Evolutionary conservation across 2,329 filamentous ascomycete genomes (phyloP).

Genomic region (Colletotrichum liriopes): DNA sequence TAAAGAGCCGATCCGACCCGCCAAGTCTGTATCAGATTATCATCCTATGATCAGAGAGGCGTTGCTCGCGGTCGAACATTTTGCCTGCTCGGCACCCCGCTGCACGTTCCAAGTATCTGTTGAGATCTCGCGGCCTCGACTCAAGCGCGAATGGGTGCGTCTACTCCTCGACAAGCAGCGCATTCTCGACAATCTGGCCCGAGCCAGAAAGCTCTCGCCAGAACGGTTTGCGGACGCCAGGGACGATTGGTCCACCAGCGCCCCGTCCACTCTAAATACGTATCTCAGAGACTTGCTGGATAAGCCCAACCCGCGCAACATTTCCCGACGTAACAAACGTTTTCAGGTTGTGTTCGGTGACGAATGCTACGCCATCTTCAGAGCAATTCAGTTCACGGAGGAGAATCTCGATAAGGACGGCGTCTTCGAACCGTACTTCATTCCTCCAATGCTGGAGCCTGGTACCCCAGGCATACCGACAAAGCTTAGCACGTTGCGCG

Average conservation of each 20-base stretch:
- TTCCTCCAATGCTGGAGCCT: conserved; percentile 50
- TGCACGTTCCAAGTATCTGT: conserved; percentile 62
- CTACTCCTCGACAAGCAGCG: conserved; percentile 63
- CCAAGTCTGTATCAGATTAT: conserved; percentile 13
- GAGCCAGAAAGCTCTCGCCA: conserved; percentile 62
- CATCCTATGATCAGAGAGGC: conserved; percentile 51
- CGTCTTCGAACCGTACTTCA: conserved; percentile 57
- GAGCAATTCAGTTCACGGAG: conserved; percentile 65
- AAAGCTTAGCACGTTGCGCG: conserved; percentile 59
- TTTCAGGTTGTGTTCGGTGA: conserved; percentile 69
- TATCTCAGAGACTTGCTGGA: conserved; percentile 67
- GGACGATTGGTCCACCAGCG: conserved; percentile 57
- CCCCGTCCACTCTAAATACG: conserved; percentile 63
- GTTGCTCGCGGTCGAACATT: conserved; percentile 31
- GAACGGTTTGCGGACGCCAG: conserved; percentile 62
- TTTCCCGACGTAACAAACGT: conserved; percentile 71
- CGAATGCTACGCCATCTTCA: conserved; percentile 65
- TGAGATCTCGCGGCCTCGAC: conserved; percentile 65
- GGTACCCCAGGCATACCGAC: conserved; percentile 52
- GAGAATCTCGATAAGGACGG: conserved; percentile 54
- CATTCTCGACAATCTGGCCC: conserved; percentile 57
- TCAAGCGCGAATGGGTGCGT: conserved; percentile 59
- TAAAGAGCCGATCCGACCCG: neutral
- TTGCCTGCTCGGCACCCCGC: conserved; percentile 57
- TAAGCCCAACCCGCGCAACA: conserved; percentile 56